Evolutionary conservation across 805 yeast genomes (phyloP).

Genomic region (Barnettozyma salicaria): DNA sequence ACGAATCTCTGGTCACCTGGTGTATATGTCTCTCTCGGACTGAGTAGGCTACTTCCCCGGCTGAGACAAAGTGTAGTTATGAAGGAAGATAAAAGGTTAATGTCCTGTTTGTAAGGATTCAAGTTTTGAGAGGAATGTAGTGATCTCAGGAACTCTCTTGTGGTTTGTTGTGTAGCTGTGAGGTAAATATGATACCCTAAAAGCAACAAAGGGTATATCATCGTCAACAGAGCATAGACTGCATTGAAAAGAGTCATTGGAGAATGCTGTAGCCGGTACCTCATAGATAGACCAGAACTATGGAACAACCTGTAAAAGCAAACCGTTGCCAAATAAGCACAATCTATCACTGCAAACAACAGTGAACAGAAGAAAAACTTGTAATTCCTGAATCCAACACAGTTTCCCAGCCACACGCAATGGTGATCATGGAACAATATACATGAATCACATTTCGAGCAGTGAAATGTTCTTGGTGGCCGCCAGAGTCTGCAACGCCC

Average conservation of each 20-base stretch:
- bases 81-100: slow-evolving; percentile 27
- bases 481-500: slow-evolving; percentile 66
- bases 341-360: slow-evolving; percentile 29
- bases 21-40: slow-evolving; percentile 28
- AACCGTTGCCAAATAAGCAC: slow-evolving; percentile 26
- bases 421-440: slow-evolving; percentile 30
- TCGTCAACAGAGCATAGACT: slow-evolving; percentile 38
- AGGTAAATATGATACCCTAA: slow-evolving; percentile 49
- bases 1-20: slow-evolving; percentile 38
- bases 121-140: slow-evolving; percentile 30
- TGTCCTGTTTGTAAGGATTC: slow-evolving; percentile 35
- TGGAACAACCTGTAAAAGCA: slow-evolving; percentile 30
- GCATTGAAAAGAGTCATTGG: slow-evolving; percentile 48
- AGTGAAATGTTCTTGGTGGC: slow-evolving; percentile 71
- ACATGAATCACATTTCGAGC: slow-evolving; percentile 64
- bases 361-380: slow-evolving; percentile 52
- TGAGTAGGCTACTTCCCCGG: slow-evolving; percentile 33
- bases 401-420: slow-evolving; percentile 64
- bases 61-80: slow-evolving; percentile 30
- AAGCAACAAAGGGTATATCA: slow-evolving; percentile 53
- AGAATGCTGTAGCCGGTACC: slow-evolving; percentile 20
- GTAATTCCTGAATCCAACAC: slow-evolving; percentile 72
- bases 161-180: slow-evolving; percentile 54
- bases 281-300: slow-evolving; percentile 17
- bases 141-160: slow-evolving; percentile 61